Conservation (phyloP, 1,139 yeast species). For the Lodderomyces oxycetoniae region DNA sequence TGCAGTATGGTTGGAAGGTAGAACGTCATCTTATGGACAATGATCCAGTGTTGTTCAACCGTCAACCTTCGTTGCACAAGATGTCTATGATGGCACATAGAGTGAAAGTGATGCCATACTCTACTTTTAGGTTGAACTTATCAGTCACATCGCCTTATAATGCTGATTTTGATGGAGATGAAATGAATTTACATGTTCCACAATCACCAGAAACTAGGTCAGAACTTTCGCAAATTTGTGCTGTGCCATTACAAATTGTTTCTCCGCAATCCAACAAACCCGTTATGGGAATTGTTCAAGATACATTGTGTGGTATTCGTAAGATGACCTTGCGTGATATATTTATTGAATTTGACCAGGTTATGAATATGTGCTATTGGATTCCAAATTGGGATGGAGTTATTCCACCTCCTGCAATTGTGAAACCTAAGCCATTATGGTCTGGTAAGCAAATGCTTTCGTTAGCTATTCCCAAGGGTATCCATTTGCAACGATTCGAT, state of each 20-base stretch:
- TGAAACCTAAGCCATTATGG: conserved; percentile 96
- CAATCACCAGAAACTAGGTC: conserved; percentile 98
- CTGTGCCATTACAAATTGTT: conserved; percentile 95
- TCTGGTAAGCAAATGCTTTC: conserved; percentile 94
- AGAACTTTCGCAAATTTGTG: conserved; percentile 89
- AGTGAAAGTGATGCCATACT: conserved; percentile 97
- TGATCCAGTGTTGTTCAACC: conserved; percentile 95
- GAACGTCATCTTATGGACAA: conserved; percentile 97
- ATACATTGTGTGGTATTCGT: conserved; percentile 94
- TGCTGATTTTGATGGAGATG: conserved; percentile 99
- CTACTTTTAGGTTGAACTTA: conserved; percentile 92
- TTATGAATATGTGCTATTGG: conserved; percentile 96
- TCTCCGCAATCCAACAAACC: conserved; percentile 99
- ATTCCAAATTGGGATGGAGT: conserved; percentile 99
- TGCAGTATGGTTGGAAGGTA: conserved; percentile 98
- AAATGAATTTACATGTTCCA: conserved; percentile 99
- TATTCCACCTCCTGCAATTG: conserved; percentile 92
- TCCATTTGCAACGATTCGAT: conserved; percentile 88
- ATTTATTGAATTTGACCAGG: conserved; percentile 87
- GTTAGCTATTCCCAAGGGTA: conserved; percentile 91
- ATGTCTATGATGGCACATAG: conserved; percentile 99
- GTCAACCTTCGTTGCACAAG: conserved; percentile 98
- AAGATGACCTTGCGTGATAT: conserved; percentile 89
- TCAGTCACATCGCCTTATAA: conserved; percentile 98
- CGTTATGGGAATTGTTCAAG: conserved; percentile 99